Evolutionary conservation across 2,329 filamentous ascomycete genomes (phyloP).

Genomic region (Botrytis squamosa): DNA sequence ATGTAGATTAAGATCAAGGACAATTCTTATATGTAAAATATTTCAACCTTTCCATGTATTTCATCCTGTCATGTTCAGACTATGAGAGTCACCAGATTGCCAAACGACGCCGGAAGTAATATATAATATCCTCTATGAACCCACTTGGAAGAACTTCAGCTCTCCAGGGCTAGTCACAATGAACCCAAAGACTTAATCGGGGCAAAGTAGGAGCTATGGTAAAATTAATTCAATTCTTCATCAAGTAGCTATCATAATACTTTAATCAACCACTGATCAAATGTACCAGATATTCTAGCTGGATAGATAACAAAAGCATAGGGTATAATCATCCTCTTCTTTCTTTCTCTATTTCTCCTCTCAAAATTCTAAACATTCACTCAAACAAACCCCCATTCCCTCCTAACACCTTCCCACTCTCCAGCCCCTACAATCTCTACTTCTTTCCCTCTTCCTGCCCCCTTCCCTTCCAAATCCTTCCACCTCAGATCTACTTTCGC

Average conservation of each 20-base stretch:
- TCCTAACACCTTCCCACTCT: conserved; percentile 37
- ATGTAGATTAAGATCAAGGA: no score
- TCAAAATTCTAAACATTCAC: neutral
- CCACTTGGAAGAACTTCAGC: neutral
- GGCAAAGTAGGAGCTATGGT: neutral
- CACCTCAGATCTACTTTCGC: conserved; percentile 35
- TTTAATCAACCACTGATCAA: neutral
- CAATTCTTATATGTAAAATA: no score
- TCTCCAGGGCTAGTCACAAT: neutral
- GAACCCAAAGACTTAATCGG: neutral
- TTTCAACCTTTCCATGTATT: no score
- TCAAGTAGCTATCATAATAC: neutral
- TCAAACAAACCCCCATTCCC: conserved; percentile 38
- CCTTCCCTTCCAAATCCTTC: conserved; percentile 34
- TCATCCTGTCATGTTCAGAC: no score
- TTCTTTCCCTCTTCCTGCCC: conserved; percentile 29
- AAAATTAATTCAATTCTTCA: neutral
- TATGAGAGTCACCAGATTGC: no score
- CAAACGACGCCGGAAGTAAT: neutral
- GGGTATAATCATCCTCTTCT: conserved; percentile 11
- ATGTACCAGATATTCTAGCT: neutral
- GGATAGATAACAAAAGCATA: neutral
- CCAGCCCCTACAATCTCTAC: conserved; percentile 38
- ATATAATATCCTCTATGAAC: neutral
- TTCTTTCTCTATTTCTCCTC: neutral